Base-by-base conservation (phyloP, 768 basidiomycete genomes). In the Hygrophorus pudorinus region DNA sequence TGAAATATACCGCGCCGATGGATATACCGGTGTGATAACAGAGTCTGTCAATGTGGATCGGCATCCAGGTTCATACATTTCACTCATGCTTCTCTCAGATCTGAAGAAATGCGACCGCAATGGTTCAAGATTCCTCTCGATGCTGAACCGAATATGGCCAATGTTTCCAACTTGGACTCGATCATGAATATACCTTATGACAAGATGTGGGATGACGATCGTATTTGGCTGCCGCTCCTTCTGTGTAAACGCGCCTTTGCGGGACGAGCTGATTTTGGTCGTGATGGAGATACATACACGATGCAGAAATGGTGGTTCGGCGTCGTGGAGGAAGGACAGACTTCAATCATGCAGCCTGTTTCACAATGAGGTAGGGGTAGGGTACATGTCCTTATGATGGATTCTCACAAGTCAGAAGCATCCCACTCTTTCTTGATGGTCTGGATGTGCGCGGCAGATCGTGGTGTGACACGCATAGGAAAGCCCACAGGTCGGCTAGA, bases 31-130 rank as follows among this genome's bases (percentile, higher is more conserved):
- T 1, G 60, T 57, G 1, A 67, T 83, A 12, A 71, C 65, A 11
- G 87, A 89, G 90, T 89, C 24, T 61, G 49, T 76, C 63, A 13
- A 38, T 38, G 34, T 16, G 12, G 20, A 6, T 3, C 46, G 42
- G 45, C 32, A 47, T 34, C 17, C 36, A 18, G 38, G 3, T 6
- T 38, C n/a, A 32, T 41, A 4, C 18, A n/a, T 45, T 8, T 37
- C n/a, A 18, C 10, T 9, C 34, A 9, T 46, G 3, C 20, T 28
- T n/a, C 24, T 36, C 10, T 1, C 48, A 92, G 89, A 53, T 78
- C 84, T 0, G 88, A 92, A 27, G 90, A 93, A 57, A 93, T 93
- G 89, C 70, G 70, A 14, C 90, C 90, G 0, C 57, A 78, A 53
- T 93, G 89, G 89, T 90, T 87, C 56, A 62, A 70, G 12, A 51